Base-by-base conservation (phyloP, 768 basidiomycete species). In the Mycena haematopus region DNA sequence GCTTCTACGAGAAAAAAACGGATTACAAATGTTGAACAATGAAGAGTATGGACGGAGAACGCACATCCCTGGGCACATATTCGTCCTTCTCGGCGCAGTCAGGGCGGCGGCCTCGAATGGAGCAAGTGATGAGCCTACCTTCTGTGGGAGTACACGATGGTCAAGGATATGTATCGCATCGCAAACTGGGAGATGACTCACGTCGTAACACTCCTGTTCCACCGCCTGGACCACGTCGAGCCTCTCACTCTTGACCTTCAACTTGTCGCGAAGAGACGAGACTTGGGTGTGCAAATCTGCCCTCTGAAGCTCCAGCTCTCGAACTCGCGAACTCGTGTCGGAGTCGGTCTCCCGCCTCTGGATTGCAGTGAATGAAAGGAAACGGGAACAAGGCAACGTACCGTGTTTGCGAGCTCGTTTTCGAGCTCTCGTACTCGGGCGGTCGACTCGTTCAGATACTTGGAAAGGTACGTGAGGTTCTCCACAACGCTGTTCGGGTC, bases 1-100 rank as follows among this genome's bases (percentile, higher is more conserved):
- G 53, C 53, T 58, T 62, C 61, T 62, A 22, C 1, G 56, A 49
- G n/a, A n/a, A n/a, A n/a, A n/a, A n/a, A n/a, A n/a, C n/a, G n/a
- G n/a, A 27, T 38, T 38, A 11, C 3, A 13, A 13, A 33, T 6
- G 22, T 19, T 21, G 5, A 4, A 7, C 22, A 2, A 11, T 15
- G 15, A 6, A 6, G n/a, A n/a, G n/a, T 11, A 19, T 5, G 21
- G 24, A 19, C 10, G 2, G 29, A 35, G 17, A 27, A 60, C 45
- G 19, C 15, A 22, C 51, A 15, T 33, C 44, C 14, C 22, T 45
- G 4, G 29, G 19, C 15, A 9, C 22, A 33, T 14, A 31, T 29
- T 53, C 55, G 22, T 46, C n/a, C 21, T 24, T 9, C 31, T 22
- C 10, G 6, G 5, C 5, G 14, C 52, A 6, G 36, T 14, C 7